Evolutionary conservation across 1,284 basidiomycete species (phyloP), one percentile per base, ranked within the genome.

Genomic region (Naganishia sp.): DNA sequence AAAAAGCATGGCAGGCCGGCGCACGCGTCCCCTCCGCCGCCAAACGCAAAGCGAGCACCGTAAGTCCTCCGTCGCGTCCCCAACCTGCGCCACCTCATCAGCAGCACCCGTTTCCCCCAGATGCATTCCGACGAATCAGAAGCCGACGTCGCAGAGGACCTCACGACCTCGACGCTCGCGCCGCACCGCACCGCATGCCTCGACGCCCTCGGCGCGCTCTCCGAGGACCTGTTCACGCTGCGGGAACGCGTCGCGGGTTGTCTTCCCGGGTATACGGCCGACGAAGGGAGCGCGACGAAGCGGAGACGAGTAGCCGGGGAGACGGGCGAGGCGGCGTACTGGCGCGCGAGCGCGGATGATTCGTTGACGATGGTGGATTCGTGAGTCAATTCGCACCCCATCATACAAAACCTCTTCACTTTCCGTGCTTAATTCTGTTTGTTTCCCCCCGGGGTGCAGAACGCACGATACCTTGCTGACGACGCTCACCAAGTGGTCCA

Each of bases 401-500:
- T 28, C 28, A 28, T 4, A 28, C 28, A 28, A 28, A 28, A 28
- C 2, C 28, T 4, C 4, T 28, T 28, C 28, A 28, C 28, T 28
- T 28, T 28, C 28, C 28, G 5, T 28, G 28, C 28, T 28, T 28
- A 28, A 3, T 28, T 28, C 28, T 28, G 28, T 28, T 28, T 2
- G 28, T 28, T n/a, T 45, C 42, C 11, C 58, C 6, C 31, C 43
- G 18, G 17, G 11, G 25, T 6, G 35, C 41, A 88, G 86, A 45
- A 85, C 85, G 62, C 90, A 92, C 72, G 83, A 86, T 1, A 82
- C 87, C 71, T 82, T 90, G 17, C 77, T 92, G 46, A 85, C 87
- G 65, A 92, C 90, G 1, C 83, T 97, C 21, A 81, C 84, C 55
- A 96, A 96, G 80, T 97, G 94, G 94, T 93, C 90, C 7, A 84